Evolutionary conservation across 1,284 basidiomycete genomes (phyloP).

Genomic region (Rhodotorula sp.): DNA sequence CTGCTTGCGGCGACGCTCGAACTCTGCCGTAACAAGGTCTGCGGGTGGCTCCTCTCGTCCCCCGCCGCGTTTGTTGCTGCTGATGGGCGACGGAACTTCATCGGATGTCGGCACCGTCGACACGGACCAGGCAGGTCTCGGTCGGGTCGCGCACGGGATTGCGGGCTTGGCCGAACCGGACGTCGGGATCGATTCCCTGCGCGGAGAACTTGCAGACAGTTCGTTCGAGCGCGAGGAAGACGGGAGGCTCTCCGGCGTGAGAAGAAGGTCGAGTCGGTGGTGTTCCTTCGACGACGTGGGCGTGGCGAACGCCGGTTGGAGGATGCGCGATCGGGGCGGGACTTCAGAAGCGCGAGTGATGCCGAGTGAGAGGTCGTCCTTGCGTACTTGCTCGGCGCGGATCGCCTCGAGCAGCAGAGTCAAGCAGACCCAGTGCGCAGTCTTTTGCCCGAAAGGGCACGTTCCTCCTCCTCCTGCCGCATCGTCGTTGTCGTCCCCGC

Average conservation of each 20-base stretch:
- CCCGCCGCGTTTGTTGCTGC: too few species aligned
- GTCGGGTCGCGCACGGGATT: neutral
- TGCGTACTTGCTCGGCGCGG: neutral
- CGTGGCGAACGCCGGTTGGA: too few species aligned
- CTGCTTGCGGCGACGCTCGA: too few species aligned
- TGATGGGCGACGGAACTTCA: too few species aligned
- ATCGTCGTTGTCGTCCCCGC: neutral
- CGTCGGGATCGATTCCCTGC: neutral
- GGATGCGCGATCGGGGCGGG: neutral
- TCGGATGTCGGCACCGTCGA: neutral
- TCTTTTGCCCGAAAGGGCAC: conserved; percentile 4
- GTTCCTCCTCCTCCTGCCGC: neutral
- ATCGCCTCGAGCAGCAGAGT: conserved; percentile 15
- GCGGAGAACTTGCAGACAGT: neutral
- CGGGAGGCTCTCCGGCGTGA: neutral
- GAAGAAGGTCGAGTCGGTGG: too few species aligned
- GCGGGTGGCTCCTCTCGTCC: too few species aligned
- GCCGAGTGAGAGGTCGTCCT: neutral
- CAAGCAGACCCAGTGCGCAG: conserved; percentile 15
- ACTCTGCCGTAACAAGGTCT: too few species aligned
- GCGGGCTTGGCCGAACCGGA: neutral
- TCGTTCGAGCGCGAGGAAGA: neutral
- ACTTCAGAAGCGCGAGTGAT: neutral
- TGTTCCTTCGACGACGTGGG: neutral
- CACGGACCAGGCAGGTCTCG: too few species aligned